Conservation (phyloP, 345 rosid species). For the Chamaenerion angustifolium region DNA sequence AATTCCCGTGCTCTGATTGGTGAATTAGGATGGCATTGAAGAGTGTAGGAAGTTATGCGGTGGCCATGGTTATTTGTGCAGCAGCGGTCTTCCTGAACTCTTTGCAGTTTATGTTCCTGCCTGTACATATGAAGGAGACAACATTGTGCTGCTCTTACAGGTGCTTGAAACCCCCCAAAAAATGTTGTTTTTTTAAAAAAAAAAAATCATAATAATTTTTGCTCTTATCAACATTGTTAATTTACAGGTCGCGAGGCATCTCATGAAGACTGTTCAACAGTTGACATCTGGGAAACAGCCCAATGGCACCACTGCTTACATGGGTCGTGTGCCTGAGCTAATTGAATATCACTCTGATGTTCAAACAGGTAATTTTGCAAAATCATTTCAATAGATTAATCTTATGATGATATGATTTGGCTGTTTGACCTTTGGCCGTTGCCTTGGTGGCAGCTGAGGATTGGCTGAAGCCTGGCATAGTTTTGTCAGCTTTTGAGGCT, state of each 20-base stretch:
- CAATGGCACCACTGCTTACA: slow-evolving; percentile 78
- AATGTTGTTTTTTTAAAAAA: too few relatives aligned
- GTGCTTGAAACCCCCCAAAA: slow-evolving; percentile 22
- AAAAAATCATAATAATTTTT: too few relatives aligned
- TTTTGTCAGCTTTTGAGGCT: slow-evolving; percentile 84
- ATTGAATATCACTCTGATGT: slow-evolving; percentile 59
- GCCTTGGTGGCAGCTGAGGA: slow-evolving; percentile 50
- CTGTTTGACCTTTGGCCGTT: neutral
- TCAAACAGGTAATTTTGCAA: slow-evolving; percentile 44
- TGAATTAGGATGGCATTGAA: slow-evolving; percentile 82
- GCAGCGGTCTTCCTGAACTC: slow-evolving; percentile 96
- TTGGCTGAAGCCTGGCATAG: slow-evolving; percentile 64
- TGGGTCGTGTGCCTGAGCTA: slow-evolving; percentile 57
- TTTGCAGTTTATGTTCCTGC: slow-evolving; percentile 94
- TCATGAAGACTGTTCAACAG: slow-evolving; percentile 86
- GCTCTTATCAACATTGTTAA: neutral
- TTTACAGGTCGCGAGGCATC: slow-evolving; percentile 82
- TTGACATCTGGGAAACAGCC: slow-evolving; percentile 76
- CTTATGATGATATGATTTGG: too few relatives aligned
- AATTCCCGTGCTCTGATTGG: neutral
- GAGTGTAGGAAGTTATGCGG: slow-evolving; percentile 98
- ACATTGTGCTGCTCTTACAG: slow-evolving; percentile 79
- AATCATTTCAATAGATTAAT: too few relatives aligned
- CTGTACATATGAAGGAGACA: slow-evolving; percentile 99
- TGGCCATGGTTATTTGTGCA: slow-evolving; percentile 90